Base-by-base conservation (phyloP, 2,329 filamentous ascomycete genomes). In the Cytospora chrysosperma region DNA sequence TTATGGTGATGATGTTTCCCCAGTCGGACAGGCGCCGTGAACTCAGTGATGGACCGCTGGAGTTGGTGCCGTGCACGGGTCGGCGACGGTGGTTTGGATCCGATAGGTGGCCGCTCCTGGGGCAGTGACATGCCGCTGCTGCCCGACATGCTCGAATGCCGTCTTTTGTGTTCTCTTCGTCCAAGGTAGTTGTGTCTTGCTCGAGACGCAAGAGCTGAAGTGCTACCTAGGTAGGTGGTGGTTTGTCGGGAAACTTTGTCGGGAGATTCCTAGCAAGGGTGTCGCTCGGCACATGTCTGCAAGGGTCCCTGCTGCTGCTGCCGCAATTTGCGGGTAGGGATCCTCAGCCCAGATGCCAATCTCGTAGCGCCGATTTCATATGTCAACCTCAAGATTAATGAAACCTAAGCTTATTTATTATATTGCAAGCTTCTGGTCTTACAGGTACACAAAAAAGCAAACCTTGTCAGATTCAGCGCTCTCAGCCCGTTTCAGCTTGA, bases 31-130 rank as follows among this genome's bases (percentile, higher is more conserved):
- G 83, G 81, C 40, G 81, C 78, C 27, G 82, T 77, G 58, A 85
- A 69, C 67, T 86, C 84, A 52, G 80, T 81, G 64, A 86, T 79
- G 54, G 85, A 87, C 37, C 83, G 80, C 65, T 79, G 82, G 65
- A 85, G 76, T 68, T 84, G 82, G 68, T 85, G 84, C 64, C 79
- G 79, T 27, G 78, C 72, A 26, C 76, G 74, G 55, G 70, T 71
- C 27, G 76, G 74, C 24, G 76, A 74, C 61, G 73, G 70, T 68
- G 71, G 69, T 62, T 69, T 58, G 56, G 24, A 53, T n/a, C 47
- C 32, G n/a, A 21, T 28, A 4, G 27, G 40, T 55, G 51, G 51
- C 40, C 52, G 59, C 51, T 53, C 47, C 49, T 40, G 40, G 27
- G 62, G 50, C 54, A n/a, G 32, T 21, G 61, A 64, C 13, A 54